phyloP scores from a whole-genome alignment of 169 alveolate species.

The Babesia bigemina region DNA sequence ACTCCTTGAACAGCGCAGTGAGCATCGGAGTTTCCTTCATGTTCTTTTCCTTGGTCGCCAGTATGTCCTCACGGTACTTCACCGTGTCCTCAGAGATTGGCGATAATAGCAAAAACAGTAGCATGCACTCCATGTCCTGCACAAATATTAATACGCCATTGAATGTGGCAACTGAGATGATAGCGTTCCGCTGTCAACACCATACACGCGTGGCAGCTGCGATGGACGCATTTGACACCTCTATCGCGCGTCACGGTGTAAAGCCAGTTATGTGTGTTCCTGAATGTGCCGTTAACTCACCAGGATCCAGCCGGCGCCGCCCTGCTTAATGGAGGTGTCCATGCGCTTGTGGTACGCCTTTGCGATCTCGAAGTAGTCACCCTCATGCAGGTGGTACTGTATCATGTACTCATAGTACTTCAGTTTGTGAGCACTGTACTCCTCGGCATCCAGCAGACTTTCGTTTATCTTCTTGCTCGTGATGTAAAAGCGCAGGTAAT shows the following conservation, averaged over 20 bases:
- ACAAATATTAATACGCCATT: not conserved
- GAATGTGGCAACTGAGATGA: not conserved
- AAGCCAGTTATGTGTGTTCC: too few relatives aligned
- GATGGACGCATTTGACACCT: too few relatives aligned
- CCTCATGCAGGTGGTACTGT: conserved; percentile 70
- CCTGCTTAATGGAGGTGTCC: conserved; percentile 22
- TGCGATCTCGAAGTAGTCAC: conserved; percentile 67
- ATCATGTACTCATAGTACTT: conserved; percentile 75
- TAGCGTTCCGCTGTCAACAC: too few relatives aligned
- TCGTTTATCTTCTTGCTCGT: conserved; percentile 75
- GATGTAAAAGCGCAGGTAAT: conserved; percentile 74
- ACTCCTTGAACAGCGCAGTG: conserved; percentile 57
- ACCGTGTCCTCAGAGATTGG: conserved; percentile 41
- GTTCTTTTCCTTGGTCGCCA: conserved; percentile 55
- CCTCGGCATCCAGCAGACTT: conserved; percentile 57
- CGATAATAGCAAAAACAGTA: conserved; percentile 47
- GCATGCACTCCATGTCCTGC: conserved; percentile 57
- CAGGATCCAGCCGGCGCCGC: conserved; percentile 3
- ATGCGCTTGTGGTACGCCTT: conserved; percentile 48
- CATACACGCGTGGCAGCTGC: too few relatives aligned
- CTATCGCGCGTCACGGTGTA: too few relatives aligned
- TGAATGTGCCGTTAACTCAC: not conserved
- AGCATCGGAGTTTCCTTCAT: conserved; percentile 66
- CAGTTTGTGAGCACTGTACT: conserved; percentile 54
- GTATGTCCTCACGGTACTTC: conserved; percentile 37